Percentiles rank a stretch among this genome's conserved stretches.
Evolutionary conservation across 1,284 basidiomycete species (phyloP).

Genomic region (Tylopilus sp.): DNA sequence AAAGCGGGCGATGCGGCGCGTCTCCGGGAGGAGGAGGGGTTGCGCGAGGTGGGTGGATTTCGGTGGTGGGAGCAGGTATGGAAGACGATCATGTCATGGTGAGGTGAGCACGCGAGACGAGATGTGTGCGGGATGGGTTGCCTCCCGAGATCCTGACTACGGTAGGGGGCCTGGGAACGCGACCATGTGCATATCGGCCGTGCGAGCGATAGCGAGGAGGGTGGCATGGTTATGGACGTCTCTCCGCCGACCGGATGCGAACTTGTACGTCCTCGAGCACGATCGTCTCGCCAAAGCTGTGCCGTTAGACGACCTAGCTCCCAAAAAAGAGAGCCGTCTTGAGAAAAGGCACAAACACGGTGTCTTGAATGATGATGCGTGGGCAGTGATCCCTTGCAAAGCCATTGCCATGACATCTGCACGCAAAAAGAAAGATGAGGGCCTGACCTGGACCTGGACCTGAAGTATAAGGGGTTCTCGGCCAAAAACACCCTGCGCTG

Average conservation of each 20-base stretch:
- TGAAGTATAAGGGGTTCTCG: background rate
- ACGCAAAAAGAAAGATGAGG: background rate
- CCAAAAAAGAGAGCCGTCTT: background rate
- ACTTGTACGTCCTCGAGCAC: background rate
- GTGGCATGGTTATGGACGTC: too few relatives aligned
- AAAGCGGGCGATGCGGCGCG: slow-evolving; percentile 36
- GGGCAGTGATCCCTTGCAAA: too few relatives aligned
- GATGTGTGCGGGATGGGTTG: too few relatives aligned
- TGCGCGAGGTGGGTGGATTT: slow-evolving; percentile 11
- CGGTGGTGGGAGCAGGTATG: slow-evolving; percentile 6
- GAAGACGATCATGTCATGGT: background rate
- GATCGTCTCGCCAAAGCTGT: background rate
- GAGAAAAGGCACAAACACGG: background rate
- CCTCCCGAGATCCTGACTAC: too few relatives aligned
- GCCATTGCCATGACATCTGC: background rate
- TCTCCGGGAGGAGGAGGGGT: slow-evolving; percentile 34
- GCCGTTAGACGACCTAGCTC: background rate
- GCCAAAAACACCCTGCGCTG: background rate
- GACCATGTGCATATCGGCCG: too few relatives aligned
- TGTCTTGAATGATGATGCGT: too few relatives aligned
- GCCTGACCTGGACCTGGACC: background rate
- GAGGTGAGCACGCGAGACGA: background rate
- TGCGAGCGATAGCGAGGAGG: too few relatives aligned
- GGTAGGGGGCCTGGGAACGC: background rate
- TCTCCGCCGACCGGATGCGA: too few relatives aligned